phyloP scores from a whole-genome alignment of 176 grass and related monocot species.

The Musa itinerans region DNA sequence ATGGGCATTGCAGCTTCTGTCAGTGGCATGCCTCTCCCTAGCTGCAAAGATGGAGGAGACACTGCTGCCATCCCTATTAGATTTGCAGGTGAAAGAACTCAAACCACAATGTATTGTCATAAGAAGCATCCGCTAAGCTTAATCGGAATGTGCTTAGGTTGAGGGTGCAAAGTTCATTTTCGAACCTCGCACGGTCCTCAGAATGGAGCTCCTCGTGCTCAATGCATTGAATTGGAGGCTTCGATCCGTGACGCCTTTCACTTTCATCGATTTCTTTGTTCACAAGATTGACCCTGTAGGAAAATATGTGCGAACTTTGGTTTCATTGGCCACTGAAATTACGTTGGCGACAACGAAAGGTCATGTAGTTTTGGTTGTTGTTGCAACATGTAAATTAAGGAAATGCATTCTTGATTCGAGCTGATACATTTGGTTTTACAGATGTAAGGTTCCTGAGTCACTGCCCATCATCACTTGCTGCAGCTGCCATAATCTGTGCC shows the following conservation, averaged over 20 bases:
- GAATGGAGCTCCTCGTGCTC: slow-evolving; percentile 86
- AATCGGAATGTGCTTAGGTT: slow-evolving; percentile 26
- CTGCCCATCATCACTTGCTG: slow-evolving; percentile 78
- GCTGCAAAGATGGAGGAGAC: slow-evolving; percentile 98
- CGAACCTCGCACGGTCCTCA: slow-evolving; percentile 44
- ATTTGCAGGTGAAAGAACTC: slow-evolving; percentile 57
- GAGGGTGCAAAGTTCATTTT: slow-evolving; percentile 57
- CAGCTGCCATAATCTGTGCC: slow-evolving; percentile 74
- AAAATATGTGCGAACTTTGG: slow-evolving; percentile 42
- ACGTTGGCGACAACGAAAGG: slow-evolving; percentile 64
- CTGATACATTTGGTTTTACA: slow-evolving; percentile 25
- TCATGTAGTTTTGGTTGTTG: background rate
- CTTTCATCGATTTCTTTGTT: slow-evolving; percentile 88
- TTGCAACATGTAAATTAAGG: background rate
- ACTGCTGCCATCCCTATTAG: slow-evolving; percentile 66
- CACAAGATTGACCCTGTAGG: slow-evolving; percentile 67
- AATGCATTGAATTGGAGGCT: slow-evolving; percentile 74
- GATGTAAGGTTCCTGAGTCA: slow-evolving; percentile 75
- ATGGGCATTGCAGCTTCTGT: slow-evolving; percentile 94
- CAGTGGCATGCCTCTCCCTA: slow-evolving; percentile 87
- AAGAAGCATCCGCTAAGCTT: background rate
- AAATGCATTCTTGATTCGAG: background rate
- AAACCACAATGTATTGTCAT: background rate
- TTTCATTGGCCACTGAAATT: slow-evolving; percentile 45
- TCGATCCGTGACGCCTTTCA: slow-evolving; percentile 72